phyloP scores from a whole-genome alignment of 805 yeast species.

The Kazachstania psychrophila region DNA sequence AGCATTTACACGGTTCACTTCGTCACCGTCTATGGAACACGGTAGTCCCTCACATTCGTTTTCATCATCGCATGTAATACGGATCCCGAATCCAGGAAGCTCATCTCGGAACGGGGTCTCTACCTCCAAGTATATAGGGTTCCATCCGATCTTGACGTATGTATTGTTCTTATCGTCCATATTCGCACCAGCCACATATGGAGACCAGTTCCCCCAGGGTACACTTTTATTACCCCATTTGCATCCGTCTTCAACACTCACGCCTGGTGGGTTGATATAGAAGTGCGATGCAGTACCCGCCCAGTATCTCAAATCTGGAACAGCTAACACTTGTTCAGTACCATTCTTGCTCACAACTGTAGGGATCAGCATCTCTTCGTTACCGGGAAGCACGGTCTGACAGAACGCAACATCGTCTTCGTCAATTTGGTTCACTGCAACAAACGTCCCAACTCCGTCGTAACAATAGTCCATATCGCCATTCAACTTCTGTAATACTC shows the following conservation, averaged over 20 bases:
- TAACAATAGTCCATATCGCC: slow-evolving; percentile 53
- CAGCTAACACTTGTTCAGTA: slow-evolving; percentile 52
- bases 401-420: slow-evolving; percentile 68
- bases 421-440: slow-evolving; percentile 47
- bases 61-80: slow-evolving; percentile 63
- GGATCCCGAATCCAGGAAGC: slow-evolving; percentile 61
- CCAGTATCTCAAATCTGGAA: slow-evolving; percentile 79
- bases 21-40: slow-evolving; percentile 65
- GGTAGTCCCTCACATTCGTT: slow-evolving; percentile 62
- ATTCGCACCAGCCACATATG: slow-evolving; percentile 89
- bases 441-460: slow-evolving; percentile 70
- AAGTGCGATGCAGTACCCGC: slow-evolving; percentile 81
- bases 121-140: slow-evolving; percentile 65
- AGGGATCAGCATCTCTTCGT: slow-evolving; percentile 90
- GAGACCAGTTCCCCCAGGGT: slow-evolving; percentile 85
- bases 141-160: slow-evolving; percentile 82
- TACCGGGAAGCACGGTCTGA: slow-evolving; percentile 89
- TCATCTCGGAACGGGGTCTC: slow-evolving; percentile 37
- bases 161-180: slow-evolving; percentile 62
- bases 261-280: slow-evolving; percentile 79
- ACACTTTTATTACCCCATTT: slow-evolving; percentile 67
- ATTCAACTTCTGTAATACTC: slow-evolving; percentile 55
- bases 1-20: slow-evolving; percentile 47
- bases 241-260: slow-evolving; percentile 65
- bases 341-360: slow-evolving; percentile 49